Evolutionary conservation across 441 rosid genomes (phyloP), one percentile per base, ranked within the genome.

Genomic region (Rhodomyrtus psidioides): DNA sequence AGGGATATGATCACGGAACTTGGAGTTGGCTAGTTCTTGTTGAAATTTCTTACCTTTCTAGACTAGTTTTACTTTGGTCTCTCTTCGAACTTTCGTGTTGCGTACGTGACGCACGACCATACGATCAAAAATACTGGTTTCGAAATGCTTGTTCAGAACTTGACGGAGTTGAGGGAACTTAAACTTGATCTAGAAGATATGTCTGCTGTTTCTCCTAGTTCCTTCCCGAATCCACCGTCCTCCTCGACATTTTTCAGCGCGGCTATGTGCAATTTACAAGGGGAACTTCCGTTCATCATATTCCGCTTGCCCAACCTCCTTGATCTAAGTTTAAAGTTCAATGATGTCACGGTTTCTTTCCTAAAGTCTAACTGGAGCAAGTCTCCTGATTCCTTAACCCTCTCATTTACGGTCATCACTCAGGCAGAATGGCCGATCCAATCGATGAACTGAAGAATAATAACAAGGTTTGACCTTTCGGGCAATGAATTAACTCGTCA

Each of bases 221-320:
- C n/a, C 14, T 65, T 65, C n/a, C 0, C 8, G 12, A 70, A 21
- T 34, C 39, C 39, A 39, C 39, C 5, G 5, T 21, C 8, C 1
- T 10, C 9, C 0, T 0, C 0, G 0, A 70, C 2, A 0, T 34
- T 65, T 65, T 34, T 65, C 8, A 21, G 26, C 12, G 46, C 12
- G 9, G 0, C 3, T 62, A 30, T 5, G 2, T 34, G 49, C 49
- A 0, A 34, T 34, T 70, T 70, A 70, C 5, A 5, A 34, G 49
- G 76, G 4, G 0, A 39, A 65, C 79, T 34, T 65, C 9, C 15
- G 8, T 15, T 34, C 79, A 0, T 19, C n/a, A 34, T 34, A 9
- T 9, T 65, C 15, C 8, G 0, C 79, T 34, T 21, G 79, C 9
- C 79, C 10, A 39, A 65, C 16, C 28, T 57, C 16, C 28, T 57